Percentiles rank a stretch among this genome's conserved stretches.
Evolutionary conservation across 345 rosid species (phyloP).

Genomic region (Melaleuca alternifolia): DNA sequence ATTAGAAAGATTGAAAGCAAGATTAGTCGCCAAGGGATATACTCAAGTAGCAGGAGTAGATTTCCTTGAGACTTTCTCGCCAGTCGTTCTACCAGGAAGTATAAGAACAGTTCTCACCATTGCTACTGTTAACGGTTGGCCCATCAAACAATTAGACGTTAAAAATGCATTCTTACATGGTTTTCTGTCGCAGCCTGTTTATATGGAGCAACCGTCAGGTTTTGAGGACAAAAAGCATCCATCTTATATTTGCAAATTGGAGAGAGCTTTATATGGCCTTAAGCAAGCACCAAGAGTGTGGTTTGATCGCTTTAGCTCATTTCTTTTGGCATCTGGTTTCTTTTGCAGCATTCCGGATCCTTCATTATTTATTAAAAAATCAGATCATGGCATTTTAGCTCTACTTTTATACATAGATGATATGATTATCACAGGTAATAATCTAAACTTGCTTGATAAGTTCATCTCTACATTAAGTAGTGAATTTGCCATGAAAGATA

Average conservation of each 20-base stretch:
- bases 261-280: neutral
- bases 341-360: neutral
- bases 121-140: neutral
- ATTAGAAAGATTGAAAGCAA: neutral
- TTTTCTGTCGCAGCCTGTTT: neutral
- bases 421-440: neutral
- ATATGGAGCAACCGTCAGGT: neutral
- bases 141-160: neutral
- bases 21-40: neutral
- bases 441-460: neutral
- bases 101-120: neutral
- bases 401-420: neutral
- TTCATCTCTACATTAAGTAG: neutral
- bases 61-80: neutral
- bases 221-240: neutral
- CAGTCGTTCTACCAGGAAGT: neutral
- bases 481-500: neutral
- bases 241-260: neutral
- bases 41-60: neutral
- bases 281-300: neutral
- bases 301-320: neutral
- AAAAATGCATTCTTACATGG: neutral
- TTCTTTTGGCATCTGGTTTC: neutral
- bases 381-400: neutral
- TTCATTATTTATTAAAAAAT: neutral